Base-by-base conservation (phyloP, 345 rosid genomes). In the Corymbia maculata region DNA sequence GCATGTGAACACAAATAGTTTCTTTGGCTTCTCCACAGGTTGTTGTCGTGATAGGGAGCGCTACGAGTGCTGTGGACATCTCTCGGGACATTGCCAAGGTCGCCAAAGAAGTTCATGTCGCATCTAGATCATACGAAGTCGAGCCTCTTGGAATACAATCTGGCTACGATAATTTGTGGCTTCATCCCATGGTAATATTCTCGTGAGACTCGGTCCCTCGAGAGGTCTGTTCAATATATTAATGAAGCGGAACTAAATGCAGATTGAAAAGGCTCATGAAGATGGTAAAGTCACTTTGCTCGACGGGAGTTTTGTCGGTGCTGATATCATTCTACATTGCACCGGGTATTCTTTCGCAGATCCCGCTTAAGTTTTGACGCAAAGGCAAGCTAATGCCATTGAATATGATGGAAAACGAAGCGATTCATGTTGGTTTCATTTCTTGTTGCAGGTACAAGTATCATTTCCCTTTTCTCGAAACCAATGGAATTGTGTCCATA, bases 21-120 rank as follows among this genome's bases (percentile, higher is more conserved):
- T 47, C 36, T 49, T 51, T 70, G 32, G 21, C 51, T 44, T 7
- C 0, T 19, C 15, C 52, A 52, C 92, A 95, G 98, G 95, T 91
- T 88, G 97, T 95, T 87, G 36, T 90, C 79, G 85, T 45, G 32
- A 95, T 97, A n/a, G 99, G 98, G 85, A 92, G 90, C 90, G 90
- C 98, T 47, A 85, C 94, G 44, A 97, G 99, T 90, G 94, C 96
- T 42, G 88, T 36, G 89, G 99, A 96, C 91, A 94, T 97, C 90
- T 94, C 97, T n/a, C 91, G 94, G 82, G 99, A 97, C 66, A 85
- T 96, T 87, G 94, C 96, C 88, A 84, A 82, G 45, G 91, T 93
- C 79, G 98, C 98, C 87, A 97, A 95, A 90, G 99, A 96, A 93
- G 99, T 97, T 52, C 97, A 97, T 90, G 89, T 95, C 52, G 94